Base-by-base conservation (phyloP, 768 basidiomycete genomes). In the Leccinum variicolor region DNA sequence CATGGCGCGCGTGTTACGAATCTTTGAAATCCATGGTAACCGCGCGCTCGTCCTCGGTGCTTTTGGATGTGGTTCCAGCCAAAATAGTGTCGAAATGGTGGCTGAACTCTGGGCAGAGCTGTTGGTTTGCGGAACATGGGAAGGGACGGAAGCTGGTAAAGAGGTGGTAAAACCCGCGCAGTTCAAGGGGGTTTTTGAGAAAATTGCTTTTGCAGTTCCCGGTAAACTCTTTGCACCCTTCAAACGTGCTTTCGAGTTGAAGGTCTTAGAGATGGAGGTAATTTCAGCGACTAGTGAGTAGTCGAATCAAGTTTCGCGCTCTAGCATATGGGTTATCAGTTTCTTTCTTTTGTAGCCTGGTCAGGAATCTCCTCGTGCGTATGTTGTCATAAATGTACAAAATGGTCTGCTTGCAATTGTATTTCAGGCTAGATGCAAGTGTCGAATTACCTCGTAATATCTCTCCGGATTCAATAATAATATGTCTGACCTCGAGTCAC, bases 21-120 rank as follows among this genome's bases (percentile, higher is more conserved):
- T 77, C 34, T 80, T 81, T 58, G 74, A 80, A 63, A 68, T 70
- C 23, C 66, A 69, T 15, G 77, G 78, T 26, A 67, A 78, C 60
- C 70, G 66, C 15, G 66, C 67, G 0, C 62, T 81, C 29, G 69
- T 81, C 10, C 70, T 81, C 3, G 80, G 79, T 52, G 75, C 74
- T 15, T 81, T 80, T 54, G 79, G 79, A 17, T 79, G 77, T 51
- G 76, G 77, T 21, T 74, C 70, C 15, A 74, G 70, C 62, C 66
- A 74, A 63, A 81, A 81, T 61, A 70, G 55, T 10, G 71, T 78
- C 33, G 74, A 74, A 51, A 72, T 70, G 64, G 70, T 81, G 26
- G 78, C 76, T 17, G 66, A 70, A 49, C 72, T 79, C 26, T 80
- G 79, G 79, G 78, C 79, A 14, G 77, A 79, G 65, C 61, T 81